Percentiles rank a stretch among this genome's conserved stretches.
Evolutionary conservation across 2,329 filamentous ascomycete species (phyloP).

Genomic region (Plectosphaerella cucumerina): DNA sequence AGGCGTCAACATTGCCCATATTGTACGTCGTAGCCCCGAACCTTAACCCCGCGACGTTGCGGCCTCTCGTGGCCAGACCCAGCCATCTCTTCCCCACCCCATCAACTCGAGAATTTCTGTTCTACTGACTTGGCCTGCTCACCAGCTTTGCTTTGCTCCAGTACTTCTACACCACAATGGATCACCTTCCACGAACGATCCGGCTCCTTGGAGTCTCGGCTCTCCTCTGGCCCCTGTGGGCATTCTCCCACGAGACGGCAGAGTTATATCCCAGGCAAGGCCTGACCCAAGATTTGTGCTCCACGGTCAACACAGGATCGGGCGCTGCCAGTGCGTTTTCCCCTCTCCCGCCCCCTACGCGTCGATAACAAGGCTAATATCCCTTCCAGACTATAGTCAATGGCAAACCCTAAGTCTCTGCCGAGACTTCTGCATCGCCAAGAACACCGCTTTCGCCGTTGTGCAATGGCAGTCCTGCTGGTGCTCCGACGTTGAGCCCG

Average conservation of each 20-base stretch:
- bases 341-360: background rate
- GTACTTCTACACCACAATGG: background rate
- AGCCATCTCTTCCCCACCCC: background rate
- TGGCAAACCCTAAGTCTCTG: slow-evolving; percentile 71
- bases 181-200: background rate
- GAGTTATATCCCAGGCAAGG: background rate
- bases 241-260: background rate
- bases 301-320: slow-evolving; percentile 30
- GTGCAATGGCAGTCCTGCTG: slow-evolving; percentile 64
- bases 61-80: no score
- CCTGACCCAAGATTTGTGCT: slow-evolving; percentile 22
- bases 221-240: background rate
- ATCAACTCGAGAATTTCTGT: background rate
- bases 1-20: background rate
- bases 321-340: slow-evolving; percentile 25
- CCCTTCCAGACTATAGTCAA: slow-evolving; percentile 44
- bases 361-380: slow-evolving; percentile 3
- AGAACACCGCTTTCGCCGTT: slow-evolving; percentile 62
- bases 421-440: slow-evolving; percentile 48
- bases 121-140: background rate
- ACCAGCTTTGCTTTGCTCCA: background rate
- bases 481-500: slow-evolving; percentile 69
- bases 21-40: background rate
- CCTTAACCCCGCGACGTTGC: background rate
- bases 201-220: background rate